phyloP scores from a whole-genome alignment of 1,284 basidiomycete genomes.

The Tylopilus orsonianus region DNA sequence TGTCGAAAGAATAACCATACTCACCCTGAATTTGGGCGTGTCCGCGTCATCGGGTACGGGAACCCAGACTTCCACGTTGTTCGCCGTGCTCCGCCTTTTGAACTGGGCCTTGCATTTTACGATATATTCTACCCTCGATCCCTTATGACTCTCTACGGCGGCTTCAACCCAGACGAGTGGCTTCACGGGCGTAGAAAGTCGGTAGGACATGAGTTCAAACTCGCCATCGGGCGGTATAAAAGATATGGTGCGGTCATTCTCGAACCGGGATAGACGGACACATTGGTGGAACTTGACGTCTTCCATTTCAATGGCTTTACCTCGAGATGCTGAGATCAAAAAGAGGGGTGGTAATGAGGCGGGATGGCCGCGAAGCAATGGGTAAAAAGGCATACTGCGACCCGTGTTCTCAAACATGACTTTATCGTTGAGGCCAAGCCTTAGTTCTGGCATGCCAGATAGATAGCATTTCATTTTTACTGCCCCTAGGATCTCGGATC shows the following conservation, averaged over 20 bases:
- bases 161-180: slow-evolving; percentile 99
- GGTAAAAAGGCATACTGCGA: slow-evolving; percentile 74
- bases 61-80: slow-evolving; percentile 98
- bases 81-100: slow-evolving; percentile 94
- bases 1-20: too few species aligned
- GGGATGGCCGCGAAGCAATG: too few species aligned
- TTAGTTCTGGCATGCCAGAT: slow-evolving; percentile 97
- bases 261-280: slow-evolving; percentile 97
- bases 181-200: slow-evolving; percentile 94
- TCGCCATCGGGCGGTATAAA: slow-evolving; percentile 99
- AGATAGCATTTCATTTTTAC: slow-evolving; percentile 99
- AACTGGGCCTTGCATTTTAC: slow-evolving; percentile 99
- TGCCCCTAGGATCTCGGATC: slow-evolving; percentile 95
- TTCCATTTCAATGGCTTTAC: slow-evolving; percentile 99
- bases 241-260: slow-evolving; percentile 98
- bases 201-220: slow-evolving; percentile 98
- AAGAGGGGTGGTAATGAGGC: too few species aligned
- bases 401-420: slow-evolving; percentile 99
- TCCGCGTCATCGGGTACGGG: slow-evolving; percentile 99
- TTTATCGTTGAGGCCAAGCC: slow-evolving; percentile 97
- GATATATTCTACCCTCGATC: slow-evolving; percentile 95
- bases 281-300: slow-evolving; percentile 99
- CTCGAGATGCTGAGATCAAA: slow-evolving; percentile 73
- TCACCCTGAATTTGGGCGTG: slow-evolving; percentile 91
- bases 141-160: slow-evolving; percentile 91